A percentile compares a stretch with the other conserved stretches of the same genome.
Conservation (phyloP, 805 yeast species). For the Kuraishia hungarica region DNA sequence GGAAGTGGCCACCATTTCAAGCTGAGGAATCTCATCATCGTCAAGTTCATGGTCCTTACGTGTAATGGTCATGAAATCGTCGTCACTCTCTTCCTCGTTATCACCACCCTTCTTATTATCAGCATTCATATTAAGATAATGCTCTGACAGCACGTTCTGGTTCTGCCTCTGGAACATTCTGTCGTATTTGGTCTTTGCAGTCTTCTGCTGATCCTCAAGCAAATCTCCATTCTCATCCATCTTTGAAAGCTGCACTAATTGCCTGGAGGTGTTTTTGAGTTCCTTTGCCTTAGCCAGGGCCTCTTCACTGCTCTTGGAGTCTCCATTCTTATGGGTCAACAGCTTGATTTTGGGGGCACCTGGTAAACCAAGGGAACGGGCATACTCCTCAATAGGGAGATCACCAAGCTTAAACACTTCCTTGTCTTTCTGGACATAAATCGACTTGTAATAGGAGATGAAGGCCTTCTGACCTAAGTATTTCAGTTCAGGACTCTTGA, state of each 20-base stretch:
- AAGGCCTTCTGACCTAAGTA: conserved; percentile 95
- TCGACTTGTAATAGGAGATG: conserved; percentile 80
- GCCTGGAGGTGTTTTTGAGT: conserved; percentile 74
- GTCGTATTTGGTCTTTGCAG: conserved; percentile 71
- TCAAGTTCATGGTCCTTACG: conserved; percentile 64
- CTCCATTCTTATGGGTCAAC: conserved; percentile 27
- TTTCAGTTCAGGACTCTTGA: conserved; percentile 85
- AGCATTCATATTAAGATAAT: conserved; percentile 68
- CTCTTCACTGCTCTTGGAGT: conserved; percentile 28
- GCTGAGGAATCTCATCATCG: conserved; percentile 57
- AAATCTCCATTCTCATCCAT: conserved; percentile 59
- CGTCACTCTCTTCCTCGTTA: conserved; percentile 44
- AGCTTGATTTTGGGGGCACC: conserved; percentile 93
- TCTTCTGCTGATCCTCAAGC: conserved; percentile 26
- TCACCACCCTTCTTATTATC: conserved; percentile 23
- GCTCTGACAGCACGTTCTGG: conserved; percentile 86
- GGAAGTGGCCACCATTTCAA: conserved; percentile 54
- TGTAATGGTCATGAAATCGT: conserved; percentile 75
- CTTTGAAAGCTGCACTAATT: conserved; percentile 47
- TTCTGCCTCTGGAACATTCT: conserved; percentile 93
- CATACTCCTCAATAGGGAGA: conserved; percentile 75
- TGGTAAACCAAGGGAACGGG: conserved; percentile 85
- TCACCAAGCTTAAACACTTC: conserved; percentile 72
- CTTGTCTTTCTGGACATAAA: conserved; percentile 81
- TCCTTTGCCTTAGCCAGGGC: conserved; percentile 46